Evolutionary conservation across 73 alveolate species (phyloP).

Genomic region (Paramecium octaurelia): DNA sequence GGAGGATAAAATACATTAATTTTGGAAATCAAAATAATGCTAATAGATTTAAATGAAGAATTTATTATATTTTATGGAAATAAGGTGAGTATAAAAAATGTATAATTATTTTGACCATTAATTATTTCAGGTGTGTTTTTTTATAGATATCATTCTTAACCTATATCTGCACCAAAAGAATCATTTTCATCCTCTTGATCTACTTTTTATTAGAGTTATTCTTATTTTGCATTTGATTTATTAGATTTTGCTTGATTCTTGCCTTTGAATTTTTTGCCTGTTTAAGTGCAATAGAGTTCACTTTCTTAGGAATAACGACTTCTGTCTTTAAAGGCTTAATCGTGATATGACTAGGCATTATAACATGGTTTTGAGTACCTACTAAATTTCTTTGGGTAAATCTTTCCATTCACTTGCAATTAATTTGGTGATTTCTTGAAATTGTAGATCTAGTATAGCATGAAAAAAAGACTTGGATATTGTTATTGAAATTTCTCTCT

Average conservation of each 20-base stretch:
- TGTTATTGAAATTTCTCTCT: constrained; percentile 52
- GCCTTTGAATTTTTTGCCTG: neutral
- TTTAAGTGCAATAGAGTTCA: constrained; percentile 9
- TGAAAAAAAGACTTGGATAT: constrained; percentile 48
- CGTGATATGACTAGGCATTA: neutral
- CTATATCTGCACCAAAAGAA: constrained; percentile 49
- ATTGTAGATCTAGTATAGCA: neutral
- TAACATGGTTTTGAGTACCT: neutral
- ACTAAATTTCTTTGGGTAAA: constrained; percentile 47
- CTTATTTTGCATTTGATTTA: neutral
- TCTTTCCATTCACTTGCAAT: constrained; percentile 64
- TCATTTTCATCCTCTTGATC: neutral
- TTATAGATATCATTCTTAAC: constrained; percentile 5
- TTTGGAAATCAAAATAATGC: neutral
- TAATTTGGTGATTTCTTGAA: constrained; percentile 53
- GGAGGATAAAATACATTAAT: neutral
- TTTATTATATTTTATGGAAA: neutral
- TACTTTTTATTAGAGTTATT: neutral
- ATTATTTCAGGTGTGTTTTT: neutral
- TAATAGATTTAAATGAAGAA: neutral
- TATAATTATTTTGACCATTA: neutral
- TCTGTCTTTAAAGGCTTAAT: neutral
- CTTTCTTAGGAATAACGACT: constrained; percentile 9
- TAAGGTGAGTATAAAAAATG: neutral
- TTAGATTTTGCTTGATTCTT: neutral